Conservation (phyloP, 345 rosid species). For the Iberis pinnata region DNA sequence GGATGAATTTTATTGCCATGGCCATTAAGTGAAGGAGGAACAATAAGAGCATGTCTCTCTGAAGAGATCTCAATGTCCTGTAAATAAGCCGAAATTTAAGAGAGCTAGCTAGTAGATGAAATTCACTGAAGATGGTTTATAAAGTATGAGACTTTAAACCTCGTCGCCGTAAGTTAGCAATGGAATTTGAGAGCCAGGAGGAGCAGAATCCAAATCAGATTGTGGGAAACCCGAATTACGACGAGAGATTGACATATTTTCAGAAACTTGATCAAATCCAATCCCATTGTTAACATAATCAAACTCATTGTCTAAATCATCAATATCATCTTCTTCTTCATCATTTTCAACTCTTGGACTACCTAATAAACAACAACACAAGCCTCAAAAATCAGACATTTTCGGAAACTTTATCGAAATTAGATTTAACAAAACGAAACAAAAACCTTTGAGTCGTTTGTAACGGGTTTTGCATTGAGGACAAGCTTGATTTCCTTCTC, state of each 20-base stretch:
- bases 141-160: conserved; percentile 38
- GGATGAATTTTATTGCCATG: conserved; percentile 80
- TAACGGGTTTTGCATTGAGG: conserved; percentile 97
- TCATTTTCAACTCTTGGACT: conserved; percentile 95
- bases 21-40: conserved; percentile 61
- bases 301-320: conserved; percentile 90
- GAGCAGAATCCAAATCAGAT: conserved; percentile 67
- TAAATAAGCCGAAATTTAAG: conserved; percentile 9
- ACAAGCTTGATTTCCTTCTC: conserved; percentile 96
- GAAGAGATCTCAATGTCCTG: conserved; percentile 85
- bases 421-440: too few relatives aligned
- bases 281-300: conserved; percentile 52
- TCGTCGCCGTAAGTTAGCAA: conserved; percentile 90
- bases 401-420: too few relatives aligned
- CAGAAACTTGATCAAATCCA: conserved; percentile 62
- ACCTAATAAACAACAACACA: conserved; percentile 44
- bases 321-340: conserved; percentile 93
- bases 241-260: conserved; percentile 50
- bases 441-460: conserved; percentile 83
- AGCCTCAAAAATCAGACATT: background rate
- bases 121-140: background rate
- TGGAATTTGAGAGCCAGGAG: conserved; percentile 73
- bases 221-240: conserved; percentile 50
- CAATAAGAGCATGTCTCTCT: conserved; percentile 87
- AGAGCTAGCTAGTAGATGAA: conserved; percentile 1